These are phyloP conservation scores for Cicer arietinum DNA, from an alignment of 306 rosid genomes.

Conservation along the genomic window DNA sequence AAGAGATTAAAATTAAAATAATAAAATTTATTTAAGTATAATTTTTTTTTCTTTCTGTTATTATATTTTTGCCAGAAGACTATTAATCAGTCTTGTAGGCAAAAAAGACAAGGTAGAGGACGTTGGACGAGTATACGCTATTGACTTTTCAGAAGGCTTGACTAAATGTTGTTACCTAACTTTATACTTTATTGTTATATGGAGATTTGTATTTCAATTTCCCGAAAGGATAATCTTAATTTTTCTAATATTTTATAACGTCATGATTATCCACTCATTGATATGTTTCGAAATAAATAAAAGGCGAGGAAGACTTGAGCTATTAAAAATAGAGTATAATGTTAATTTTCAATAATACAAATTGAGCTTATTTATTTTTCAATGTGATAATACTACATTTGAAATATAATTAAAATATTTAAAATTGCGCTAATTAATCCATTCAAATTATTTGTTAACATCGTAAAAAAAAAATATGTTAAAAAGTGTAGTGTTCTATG, in stretches of 20 bases:
- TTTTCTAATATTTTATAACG: not conserved
- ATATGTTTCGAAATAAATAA: not conserved
- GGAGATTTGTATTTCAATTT: conserved; percentile 7
- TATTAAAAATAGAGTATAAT: not conserved
- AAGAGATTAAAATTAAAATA: too few species aligned
- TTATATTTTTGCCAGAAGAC: not conserved
- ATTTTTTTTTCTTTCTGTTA: not conserved
- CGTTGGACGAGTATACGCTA: not conserved
- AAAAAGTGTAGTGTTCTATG: too few species aligned
- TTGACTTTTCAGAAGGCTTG: conserved; percentile 20
- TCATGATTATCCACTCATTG: not conserved
- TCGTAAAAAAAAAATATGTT: too few species aligned
- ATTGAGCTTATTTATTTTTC: too few species aligned
- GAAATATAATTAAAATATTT: too few species aligned
- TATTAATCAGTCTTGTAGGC: not conserved
- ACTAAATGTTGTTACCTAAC: conserved; percentile 20
- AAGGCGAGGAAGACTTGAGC: not conserved
- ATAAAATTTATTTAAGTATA: too few species aligned
- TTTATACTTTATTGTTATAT: not conserved
- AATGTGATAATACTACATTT: too few species aligned
- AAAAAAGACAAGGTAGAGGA: conserved; percentile 9
- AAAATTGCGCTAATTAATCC: too few species aligned
- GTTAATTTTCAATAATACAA: not conserved
- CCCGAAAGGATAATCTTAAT: not conserved
- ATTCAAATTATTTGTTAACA: too few species aligned